These are phyloP conservation scores for Obba rivulosa DNA, from an alignment of 768 basidiomycete genomes.

Conservation along the genomic window DNA sequence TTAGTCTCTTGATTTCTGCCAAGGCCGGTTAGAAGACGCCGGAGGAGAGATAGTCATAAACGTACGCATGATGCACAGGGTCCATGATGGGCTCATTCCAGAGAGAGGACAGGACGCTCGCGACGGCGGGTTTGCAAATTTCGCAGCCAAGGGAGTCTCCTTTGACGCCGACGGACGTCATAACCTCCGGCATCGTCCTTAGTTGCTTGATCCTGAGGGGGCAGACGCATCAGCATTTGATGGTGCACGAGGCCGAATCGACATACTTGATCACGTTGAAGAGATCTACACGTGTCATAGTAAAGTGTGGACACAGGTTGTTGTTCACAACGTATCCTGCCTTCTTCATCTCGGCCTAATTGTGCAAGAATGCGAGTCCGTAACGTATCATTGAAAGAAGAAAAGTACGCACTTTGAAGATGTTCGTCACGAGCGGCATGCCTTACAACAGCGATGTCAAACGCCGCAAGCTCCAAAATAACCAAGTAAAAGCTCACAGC, in stretches of 20 bases:
- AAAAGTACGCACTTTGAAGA: conserved; percentile 32
- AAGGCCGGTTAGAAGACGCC: background rate
- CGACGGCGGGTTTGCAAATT: conserved; percentile 66
- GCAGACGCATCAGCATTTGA: background rate
- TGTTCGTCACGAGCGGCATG: conserved; percentile 48
- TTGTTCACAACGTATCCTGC: conserved; percentile 54
- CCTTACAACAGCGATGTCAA: conserved; percentile 17
- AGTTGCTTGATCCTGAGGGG: conserved; percentile 49
- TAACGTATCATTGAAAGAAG: too few species aligned
- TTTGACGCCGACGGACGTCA: conserved; percentile 42
- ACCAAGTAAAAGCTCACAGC: conserved; percentile 30
- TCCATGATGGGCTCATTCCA: conserved; percentile 65
- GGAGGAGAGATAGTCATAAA: background rate
- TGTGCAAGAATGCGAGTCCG: too few species aligned
- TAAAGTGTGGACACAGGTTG: conserved; percentile 62
- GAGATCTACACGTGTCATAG: conserved; percentile 58
- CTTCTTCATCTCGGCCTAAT: conserved; percentile 65
- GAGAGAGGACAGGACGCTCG: conserved; percentile 42
- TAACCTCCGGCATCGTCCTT: conserved; percentile 48
- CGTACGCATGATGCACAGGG: conserved; percentile 48
- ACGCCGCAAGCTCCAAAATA: background rate
- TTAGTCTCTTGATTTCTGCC: conserved; percentile 64
- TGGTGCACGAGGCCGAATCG: background rate
- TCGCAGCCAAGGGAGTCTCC: conserved; percentile 60
- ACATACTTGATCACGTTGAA: conserved; percentile 53